A percentile compares a stretch with the other conserved stretches of the same genome.
phyloP scores from a whole-genome alignment of 2,329 filamentous ascomycete species.

The Chalara sp. region DNA sequence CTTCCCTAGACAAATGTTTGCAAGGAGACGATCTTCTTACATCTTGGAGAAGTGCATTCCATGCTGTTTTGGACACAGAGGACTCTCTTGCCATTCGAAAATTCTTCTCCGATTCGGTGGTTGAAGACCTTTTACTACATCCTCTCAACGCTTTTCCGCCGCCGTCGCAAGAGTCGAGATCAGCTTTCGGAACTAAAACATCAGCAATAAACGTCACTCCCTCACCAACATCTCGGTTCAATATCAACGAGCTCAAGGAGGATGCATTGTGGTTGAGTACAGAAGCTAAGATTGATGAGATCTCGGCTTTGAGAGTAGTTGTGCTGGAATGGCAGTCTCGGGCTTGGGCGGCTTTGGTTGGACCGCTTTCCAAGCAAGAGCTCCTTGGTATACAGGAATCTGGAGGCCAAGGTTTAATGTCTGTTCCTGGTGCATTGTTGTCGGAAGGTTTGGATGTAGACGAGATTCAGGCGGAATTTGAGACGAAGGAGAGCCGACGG shows the following conservation, averaged over 20 bases:
- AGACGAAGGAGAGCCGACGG: conserved; percentile 54
- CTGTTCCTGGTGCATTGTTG: conserved; percentile 37
- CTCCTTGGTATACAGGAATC: conserved; percentile 69
- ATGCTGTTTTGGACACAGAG: conserved; percentile 48
- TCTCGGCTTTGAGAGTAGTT: conserved; percentile 72
- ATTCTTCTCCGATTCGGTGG: conserved; percentile 67
- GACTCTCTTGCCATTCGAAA: conserved; percentile 48
- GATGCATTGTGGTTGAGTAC: conserved; percentile 84
- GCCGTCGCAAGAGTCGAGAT: conserved; percentile 56
- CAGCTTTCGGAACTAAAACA: conserved; percentile 75
- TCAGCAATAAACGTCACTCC: conserved; percentile 79
- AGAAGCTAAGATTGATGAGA: conserved; percentile 69
- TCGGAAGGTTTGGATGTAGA: conserved; percentile 28
- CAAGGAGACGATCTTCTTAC: conserved; percentile 73
- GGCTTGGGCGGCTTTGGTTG: conserved; percentile 63
- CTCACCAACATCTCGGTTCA: conserved; percentile 57
- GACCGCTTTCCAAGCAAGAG: conserved; percentile 71
- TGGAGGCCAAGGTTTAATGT: conserved; percentile 56
- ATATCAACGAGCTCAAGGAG: conserved; percentile 73
- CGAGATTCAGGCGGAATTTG: conserved; percentile 50
- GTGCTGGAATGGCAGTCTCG: conserved; percentile 80
- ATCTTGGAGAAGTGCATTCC: conserved; percentile 55
- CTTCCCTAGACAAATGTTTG: conserved; percentile 79
- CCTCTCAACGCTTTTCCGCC: conserved; percentile 62
- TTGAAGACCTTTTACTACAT: conserved; percentile 59